Base-by-base conservation (phyloP, 2,329 filamentous ascomycete species). In the Botrytis byssoidea region DNA sequence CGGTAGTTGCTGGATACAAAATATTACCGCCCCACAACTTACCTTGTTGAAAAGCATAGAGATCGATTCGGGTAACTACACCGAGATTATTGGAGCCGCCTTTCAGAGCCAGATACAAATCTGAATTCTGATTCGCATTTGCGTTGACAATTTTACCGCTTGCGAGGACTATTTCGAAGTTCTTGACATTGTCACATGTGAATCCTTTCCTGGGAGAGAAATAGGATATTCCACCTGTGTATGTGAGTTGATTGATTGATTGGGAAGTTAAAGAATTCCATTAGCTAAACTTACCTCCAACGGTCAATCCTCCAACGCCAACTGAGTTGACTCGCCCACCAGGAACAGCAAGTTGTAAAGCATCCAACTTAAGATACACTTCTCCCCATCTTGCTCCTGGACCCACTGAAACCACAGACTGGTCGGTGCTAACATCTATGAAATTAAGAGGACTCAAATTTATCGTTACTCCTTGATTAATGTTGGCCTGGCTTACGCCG, bases 21-120 rank as follows among this genome's bases (percentile, higher is more conserved):
- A 73, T 42, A 55, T 51, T 66, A 8, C 74, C 74, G 57, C 73
- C 69, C 74, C 74, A 75, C 9, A 74, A 18, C 12, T 61, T 9
- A 6, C 74, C 74, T 61, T 75, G 74, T 22, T 73, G 44, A 29
- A 76, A 74, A 22, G 74, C 66, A 7, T 65, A 40, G 42, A 72
- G 44, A 18, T 84, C 78, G 76, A 85, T 86, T 18, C 81, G 81
- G 10, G 85, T 85, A 14, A 86, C 83, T 74, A 87, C 83, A 5
- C 86, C 87, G 74, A 86, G 88, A 78, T 87, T 88, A 79, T 85
- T 88, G n/a, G 86, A 85, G 32, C 88, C 88, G 9, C 88, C 88
- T 71, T 85, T 85, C 5, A 90, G 83, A 0, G 85, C 86, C 76
- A 82, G 82, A 80, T 83, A 89, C 10, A 90, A 81, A 71, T 89